phyloP scores from a whole-genome alignment of 1,139 yeast species.

The Candida sp. region DNA sequence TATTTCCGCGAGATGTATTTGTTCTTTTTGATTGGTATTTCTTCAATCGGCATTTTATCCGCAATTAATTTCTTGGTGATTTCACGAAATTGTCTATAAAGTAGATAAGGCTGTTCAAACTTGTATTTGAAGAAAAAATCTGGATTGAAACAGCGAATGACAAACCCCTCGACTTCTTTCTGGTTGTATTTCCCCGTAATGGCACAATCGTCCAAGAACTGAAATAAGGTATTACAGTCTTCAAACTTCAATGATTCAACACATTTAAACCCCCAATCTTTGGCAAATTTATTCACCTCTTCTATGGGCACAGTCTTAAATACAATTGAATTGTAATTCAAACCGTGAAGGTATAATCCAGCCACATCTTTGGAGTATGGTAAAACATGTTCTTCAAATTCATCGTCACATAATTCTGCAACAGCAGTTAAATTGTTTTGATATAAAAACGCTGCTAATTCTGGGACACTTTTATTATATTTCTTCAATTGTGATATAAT shows the following conservation, averaged over 20 bases:
- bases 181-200: slow-evolving; percentile 70
- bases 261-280: slow-evolving; percentile 66
- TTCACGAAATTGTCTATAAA: slow-evolving; percentile 91
- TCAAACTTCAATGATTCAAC: slow-evolving; percentile 44
- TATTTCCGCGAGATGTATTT: slow-evolving; percentile 63
- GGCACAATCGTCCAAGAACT: slow-evolving; percentile 54
- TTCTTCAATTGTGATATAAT: slow-evolving; percentile 49
- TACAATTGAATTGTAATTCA: slow-evolving; percentile 62
- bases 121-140: slow-evolving; percentile 84
- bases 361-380: slow-evolving; percentile 64
- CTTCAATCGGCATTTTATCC: slow-evolving; percentile 31
- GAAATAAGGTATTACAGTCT: slow-evolving; percentile 38
- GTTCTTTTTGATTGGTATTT: slow-evolving; percentile 44
- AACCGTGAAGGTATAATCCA: slow-evolving; percentile 88
- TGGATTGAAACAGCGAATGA: slow-evolving; percentile 54
- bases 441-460: slow-evolving; percentile 56
- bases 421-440: slow-evolving; percentile 71
- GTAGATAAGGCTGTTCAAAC: slow-evolving; percentile 90
- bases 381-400: slow-evolving; percentile 90
- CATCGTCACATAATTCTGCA: slow-evolving; percentile 90
- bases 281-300: slow-evolving; percentile 58
- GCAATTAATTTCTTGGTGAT: slow-evolving; percentile 64
- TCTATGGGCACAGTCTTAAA: slow-evolving; percentile 67
- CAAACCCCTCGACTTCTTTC: slow-evolving; percentile 90
- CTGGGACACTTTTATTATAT: slow-evolving; percentile 34